phyloP scores from a whole-genome alignment of 306 rosid species.

The Erythrophleum fordii region DNA sequence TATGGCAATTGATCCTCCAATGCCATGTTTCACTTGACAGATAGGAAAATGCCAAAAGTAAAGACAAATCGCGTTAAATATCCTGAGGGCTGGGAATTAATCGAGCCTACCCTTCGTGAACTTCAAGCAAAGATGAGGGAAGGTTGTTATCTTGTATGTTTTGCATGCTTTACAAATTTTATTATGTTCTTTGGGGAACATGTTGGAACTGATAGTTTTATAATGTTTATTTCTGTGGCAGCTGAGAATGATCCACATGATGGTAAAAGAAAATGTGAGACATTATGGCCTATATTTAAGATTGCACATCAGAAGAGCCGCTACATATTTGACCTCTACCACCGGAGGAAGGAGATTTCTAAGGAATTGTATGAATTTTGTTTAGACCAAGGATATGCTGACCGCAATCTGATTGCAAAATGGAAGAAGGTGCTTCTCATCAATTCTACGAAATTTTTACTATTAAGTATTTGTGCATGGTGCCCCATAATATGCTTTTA shows the following conservation, averaged over 20 bases:
- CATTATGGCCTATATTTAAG: slow-evolving; percentile 81
- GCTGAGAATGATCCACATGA: slow-evolving; percentile 72
- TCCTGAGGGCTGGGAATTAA: slow-evolving; percentile 96
- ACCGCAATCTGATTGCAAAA: slow-evolving; percentile 69
- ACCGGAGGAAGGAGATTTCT: slow-evolving; percentile 71
- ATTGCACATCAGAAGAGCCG: slow-evolving; percentile 81
- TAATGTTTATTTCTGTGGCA: slow-evolving; percentile 38
- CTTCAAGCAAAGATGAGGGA: slow-evolving; percentile 97
- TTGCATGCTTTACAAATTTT: background rate
- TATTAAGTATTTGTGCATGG: background rate
- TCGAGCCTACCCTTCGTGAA: slow-evolving; percentile 90
- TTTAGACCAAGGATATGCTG: slow-evolving; percentile 80
- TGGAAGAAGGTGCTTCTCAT: slow-evolving; percentile 68
- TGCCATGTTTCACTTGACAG: slow-evolving; percentile 41
- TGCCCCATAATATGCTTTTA: background rate
- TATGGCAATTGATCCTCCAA: slow-evolving; percentile 17
- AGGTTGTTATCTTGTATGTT: slow-evolving; percentile 48
- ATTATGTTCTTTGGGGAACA: background rate
- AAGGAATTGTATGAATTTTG: slow-evolving; percentile 74
- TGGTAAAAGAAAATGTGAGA: slow-evolving; percentile 79
- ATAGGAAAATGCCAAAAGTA: slow-evolving; percentile 78
- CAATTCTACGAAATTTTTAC: background rate
- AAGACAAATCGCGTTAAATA: slow-evolving; percentile 86
- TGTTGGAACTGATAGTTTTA: slow-evolving; percentile 30
- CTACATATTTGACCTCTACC: slow-evolving; percentile 72